Conservation (phyloP, 2,329 filamentous ascomycete species). For the Monilinia aucupariae region DNA sequence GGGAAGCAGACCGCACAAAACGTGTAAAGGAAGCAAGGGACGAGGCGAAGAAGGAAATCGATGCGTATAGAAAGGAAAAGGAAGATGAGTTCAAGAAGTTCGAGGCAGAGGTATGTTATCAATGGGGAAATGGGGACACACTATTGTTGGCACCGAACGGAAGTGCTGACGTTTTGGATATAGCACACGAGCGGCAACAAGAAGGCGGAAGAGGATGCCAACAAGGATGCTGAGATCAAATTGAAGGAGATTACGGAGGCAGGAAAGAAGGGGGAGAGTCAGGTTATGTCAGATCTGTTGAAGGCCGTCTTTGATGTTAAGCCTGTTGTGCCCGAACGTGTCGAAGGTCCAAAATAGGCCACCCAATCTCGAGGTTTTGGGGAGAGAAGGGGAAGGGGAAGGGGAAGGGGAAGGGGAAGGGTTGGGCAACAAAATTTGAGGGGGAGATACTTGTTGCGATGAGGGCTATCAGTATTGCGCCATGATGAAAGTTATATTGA, state of each 20-base stretch:
- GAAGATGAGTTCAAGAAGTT: constrained; percentile 94
- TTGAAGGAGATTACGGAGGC: constrained; percentile 76
- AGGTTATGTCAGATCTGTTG: constrained; percentile 79
- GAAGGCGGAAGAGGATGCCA: constrained; percentile 71
- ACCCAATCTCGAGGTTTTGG: background rate
- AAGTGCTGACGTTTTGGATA: constrained; percentile 19
- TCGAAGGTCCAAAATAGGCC: constrained; percentile 33
- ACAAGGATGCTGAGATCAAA: constrained; percentile 73
- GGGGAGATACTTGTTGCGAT: background rate
- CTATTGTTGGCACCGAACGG: background rate
- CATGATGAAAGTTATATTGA: constrained; percentile 2
- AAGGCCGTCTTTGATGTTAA: constrained; percentile 80
- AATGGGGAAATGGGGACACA: background rate
- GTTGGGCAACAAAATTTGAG: background rate
- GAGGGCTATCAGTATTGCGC: background rate
- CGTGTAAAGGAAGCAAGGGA: constrained; percentile 92
- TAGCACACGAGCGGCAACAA: constrained; percentile 92
- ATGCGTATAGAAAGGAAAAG: constrained; percentile 83
- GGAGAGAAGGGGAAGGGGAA: no score
- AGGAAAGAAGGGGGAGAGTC: constrained; percentile 70
- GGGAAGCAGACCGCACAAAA: constrained; percentile 75
- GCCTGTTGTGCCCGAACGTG: constrained; percentile 54
- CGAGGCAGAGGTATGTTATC: constrained; percentile 57
- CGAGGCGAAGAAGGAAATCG: constrained; percentile 97
- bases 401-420: no score